phyloP scores from a whole-genome alignment of 345 rosid genomes.

The Gynandropsis gynandra region DNA sequence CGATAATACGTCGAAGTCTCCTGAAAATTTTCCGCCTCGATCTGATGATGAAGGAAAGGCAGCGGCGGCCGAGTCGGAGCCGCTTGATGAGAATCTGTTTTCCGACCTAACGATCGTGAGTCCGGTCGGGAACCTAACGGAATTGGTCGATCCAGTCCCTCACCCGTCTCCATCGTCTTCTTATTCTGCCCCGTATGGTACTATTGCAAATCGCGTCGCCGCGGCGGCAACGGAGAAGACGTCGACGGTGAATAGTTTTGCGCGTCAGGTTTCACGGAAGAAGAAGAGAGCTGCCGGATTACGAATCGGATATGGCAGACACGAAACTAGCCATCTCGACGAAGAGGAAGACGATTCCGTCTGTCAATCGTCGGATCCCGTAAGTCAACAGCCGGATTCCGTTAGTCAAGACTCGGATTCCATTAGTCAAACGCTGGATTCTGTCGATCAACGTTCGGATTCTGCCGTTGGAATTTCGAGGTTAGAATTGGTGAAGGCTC shows the following conservation, averaged over 20 bases:
- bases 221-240: not conserved
- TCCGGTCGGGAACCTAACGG: constrained; percentile 25
- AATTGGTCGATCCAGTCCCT: constrained; percentile 11
- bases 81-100: constrained; percentile 80
- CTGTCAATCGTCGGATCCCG: constrained; percentile 21
- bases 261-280: constrained; percentile 60
- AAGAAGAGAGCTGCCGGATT: constrained; percentile 64
- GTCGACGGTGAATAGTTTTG: constrained; percentile 12
- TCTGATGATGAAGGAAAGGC: constrained; percentile 14
- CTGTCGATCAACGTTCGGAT: constrained; percentile 18
- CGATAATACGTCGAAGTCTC: constrained; percentile 6
- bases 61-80: constrained; percentile 25
- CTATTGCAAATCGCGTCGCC: not conserved
- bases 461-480: constrained; percentile 12
- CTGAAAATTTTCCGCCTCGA: constrained; percentile 16
- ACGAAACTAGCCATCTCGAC: constrained; percentile 14
- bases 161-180: constrained; percentile 20
- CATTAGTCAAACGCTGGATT: constrained; percentile 14
- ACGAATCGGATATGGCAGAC: constrained; percentile 71
- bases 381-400: constrained; percentile 22
- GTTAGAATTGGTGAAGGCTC: constrained; percentile 37
- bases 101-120: constrained; percentile 61
- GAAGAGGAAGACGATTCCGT: constrained; percentile 31
- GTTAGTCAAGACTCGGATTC: constrained; percentile 18
- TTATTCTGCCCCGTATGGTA: not conserved